Evolutionary conservation across 2,329 filamentous ascomycete species (phyloP).

Genomic region (Paracamarosporium sp.): DNA sequence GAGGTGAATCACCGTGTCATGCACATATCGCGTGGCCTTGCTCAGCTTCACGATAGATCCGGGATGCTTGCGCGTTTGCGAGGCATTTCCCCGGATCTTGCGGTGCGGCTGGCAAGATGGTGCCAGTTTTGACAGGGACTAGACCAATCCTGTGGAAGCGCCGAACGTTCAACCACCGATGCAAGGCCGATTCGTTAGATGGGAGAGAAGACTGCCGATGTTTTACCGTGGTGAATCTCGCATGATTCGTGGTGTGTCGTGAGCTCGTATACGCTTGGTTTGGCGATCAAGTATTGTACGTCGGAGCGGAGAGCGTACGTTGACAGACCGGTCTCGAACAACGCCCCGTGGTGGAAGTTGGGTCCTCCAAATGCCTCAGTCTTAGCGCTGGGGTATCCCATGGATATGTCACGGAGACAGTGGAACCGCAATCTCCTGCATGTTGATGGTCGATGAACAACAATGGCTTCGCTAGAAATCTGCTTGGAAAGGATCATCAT

Average conservation of each 20-base stretch:
- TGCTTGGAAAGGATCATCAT: too few relatives aligned
- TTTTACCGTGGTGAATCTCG: slow-evolving; percentile 3
- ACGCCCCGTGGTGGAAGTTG: background rate
- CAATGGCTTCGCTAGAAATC: background rate
- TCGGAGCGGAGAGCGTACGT: background rate
- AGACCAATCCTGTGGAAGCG: background rate
- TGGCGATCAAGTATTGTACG: background rate
- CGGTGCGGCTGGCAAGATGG: background rate
- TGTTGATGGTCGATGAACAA: background rate
- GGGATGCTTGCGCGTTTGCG: background rate
- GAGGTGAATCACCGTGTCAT: background rate
- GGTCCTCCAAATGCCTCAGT: background rate
- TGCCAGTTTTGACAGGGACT: background rate
- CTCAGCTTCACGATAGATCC: background rate
- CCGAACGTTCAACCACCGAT: background rate
- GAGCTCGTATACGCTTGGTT: background rate
- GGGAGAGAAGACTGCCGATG: background rate
- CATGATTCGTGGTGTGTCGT: background rate
- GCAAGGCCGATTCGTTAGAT: background rate
- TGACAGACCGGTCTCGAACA: background rate
- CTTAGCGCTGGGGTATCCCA: background rate
- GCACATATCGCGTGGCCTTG: background rate
- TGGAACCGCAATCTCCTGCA: background rate
- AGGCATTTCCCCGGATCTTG: slow-evolving; percentile 9
- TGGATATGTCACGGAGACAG: background rate